Evolutionary conservation across 225 moss, liverwort and hornwort genomes (phyloP), one percentile per base, ranked within the genome.

Genomic region (Physcomitrium patens): DNA sequence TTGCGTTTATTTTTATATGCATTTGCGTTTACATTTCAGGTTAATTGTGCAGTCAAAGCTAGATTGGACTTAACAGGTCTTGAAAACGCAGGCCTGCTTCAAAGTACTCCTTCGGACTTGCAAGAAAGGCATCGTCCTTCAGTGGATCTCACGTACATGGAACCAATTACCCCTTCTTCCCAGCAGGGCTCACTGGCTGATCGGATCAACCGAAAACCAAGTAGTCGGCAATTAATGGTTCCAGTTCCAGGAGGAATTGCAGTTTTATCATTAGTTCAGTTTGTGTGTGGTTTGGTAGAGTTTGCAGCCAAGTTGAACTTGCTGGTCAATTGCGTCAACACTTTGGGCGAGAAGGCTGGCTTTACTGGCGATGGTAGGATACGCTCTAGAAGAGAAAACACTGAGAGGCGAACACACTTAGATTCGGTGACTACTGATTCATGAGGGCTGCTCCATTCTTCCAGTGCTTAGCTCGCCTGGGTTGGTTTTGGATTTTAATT

Each of bases 241-340:
- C 86, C 86, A 53, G 86, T 87, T 49, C 83, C 86, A 20, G 86
- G 86, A 65, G 86, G 86, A 44, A 78, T 87, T 74, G 86, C 86
- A 73, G 84, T 87, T 73, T 76, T 87, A 79, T 84, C 86, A 43
- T 76, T 87, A 73, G 86, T 87, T 66, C 84, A 87, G 70, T 87
- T 87, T 62, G 84, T 70, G 23, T 87, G 86, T 78, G 69, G 31
- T 73, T 56, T 87, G 63, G 84, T 87, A 58, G 86, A 87, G 70
- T 84, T 87, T 70, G 81, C 79, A 60, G 73, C 84, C 66, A 87
- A 78, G 78, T 76, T 87, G 81, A 84, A 76, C 62, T 48, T 84
- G 79, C 66, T 87, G 81, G 86, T 73, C 24, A 76, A 60, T 70
- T 81, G 81, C 70, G 81, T 87, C 76, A 78, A 81, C 84, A 84